Evolutionary conservation across 305 asterid genomes (phyloP).

Genomic region (Fraxinus greggii): DNA sequence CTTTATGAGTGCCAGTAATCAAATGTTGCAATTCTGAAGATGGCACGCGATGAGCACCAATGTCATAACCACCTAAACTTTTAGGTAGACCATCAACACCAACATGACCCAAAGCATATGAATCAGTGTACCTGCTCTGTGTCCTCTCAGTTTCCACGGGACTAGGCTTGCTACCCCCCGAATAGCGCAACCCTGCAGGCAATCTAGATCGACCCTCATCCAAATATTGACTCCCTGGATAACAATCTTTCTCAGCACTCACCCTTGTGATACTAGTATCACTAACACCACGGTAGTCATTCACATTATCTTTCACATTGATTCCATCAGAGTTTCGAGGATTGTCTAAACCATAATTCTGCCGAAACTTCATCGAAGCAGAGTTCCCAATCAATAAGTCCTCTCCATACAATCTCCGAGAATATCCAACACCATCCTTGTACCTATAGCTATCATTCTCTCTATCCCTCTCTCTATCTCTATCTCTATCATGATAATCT

Average conservation of each 20-base stretch:
- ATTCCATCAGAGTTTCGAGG: constrained; percentile 30
- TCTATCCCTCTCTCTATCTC: constrained; percentile 27
- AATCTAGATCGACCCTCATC: constrained; percentile 29
- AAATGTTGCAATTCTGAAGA: constrained; percentile 28
- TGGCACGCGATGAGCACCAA: constrained; percentile 28
- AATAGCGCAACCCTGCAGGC: constrained; percentile 17
- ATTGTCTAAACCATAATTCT: constrained; percentile 36
- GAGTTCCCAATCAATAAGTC: constrained; percentile 29
- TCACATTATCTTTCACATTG: constrained; percentile 22
- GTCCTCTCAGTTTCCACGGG: constrained; percentile 27
- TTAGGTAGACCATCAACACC: constrained; percentile 25
- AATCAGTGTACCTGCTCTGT: constrained; percentile 22
- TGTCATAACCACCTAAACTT: constrained; percentile 30
- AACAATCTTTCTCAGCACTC: constrained; percentile 35
- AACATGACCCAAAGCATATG: constrained; percentile 25
- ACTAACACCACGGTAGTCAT: constrained; percentile 29
- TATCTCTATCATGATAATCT: constrained; percentile 23
- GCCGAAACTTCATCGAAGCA: constrained; percentile 34
- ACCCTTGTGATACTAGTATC: constrained; percentile 27
- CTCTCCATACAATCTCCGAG: constrained; percentile 28
- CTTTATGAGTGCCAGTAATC: constrained; percentile 23
- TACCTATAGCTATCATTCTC: constrained; percentile 26
- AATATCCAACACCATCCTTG: constrained; percentile 24
- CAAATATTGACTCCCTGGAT: constrained; percentile 14
- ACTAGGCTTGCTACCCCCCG: constrained; percentile 23